phyloP scores from a whole-genome alignment of 805 yeast species.

The Priceomyces melissophilus region DNA sequence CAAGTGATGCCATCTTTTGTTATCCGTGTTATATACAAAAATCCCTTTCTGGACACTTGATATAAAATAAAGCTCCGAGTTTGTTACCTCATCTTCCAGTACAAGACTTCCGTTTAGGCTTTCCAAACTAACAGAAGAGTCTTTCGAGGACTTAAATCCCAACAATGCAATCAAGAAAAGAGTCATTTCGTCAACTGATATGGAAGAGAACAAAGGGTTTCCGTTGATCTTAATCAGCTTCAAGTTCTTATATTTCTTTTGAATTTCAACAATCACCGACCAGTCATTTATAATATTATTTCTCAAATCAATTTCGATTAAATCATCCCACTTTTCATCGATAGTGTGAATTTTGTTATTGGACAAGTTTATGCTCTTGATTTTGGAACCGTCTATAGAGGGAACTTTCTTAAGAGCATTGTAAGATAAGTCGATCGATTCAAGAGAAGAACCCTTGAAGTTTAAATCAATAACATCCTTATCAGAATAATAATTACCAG shows the following conservation, averaged over 20 bases:
- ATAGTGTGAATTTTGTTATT: constrained; percentile 28
- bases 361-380: constrained; percentile 28
- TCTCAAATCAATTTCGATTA: constrained; percentile 46
- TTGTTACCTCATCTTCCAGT: constrained; percentile 44
- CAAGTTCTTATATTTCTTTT: constrained; percentile 38
- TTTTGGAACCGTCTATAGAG: neutral
- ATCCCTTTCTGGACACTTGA: constrained; percentile 41
- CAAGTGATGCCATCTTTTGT: constrained; percentile 44
- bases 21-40: constrained; percentile 12
- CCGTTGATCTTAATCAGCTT: constrained; percentile 44
- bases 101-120: constrained; percentile 60
- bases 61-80: constrained; percentile 68
- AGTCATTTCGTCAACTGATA: constrained; percentile 31
- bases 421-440: constrained; percentile 32
- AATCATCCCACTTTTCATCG: neutral
- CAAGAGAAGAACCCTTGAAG: constrained; percentile 6
- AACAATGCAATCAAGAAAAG: constrained; percentile 46
- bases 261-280: constrained; percentile 41
- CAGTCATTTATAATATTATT: constrained; percentile 47
- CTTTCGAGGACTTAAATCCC: constrained; percentile 11
- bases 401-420: constrained; percentile 29
- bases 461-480: constrained; percentile 10
- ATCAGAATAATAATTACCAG: constrained; percentile 30
- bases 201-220: constrained; percentile 46
- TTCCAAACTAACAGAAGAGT: constrained; percentile 17